These are phyloP conservation scores for Fusarium virguliforme DNA, from an alignment of 2,329 filamentous ascomycete genomes.

Conservation along the genomic window DNA sequence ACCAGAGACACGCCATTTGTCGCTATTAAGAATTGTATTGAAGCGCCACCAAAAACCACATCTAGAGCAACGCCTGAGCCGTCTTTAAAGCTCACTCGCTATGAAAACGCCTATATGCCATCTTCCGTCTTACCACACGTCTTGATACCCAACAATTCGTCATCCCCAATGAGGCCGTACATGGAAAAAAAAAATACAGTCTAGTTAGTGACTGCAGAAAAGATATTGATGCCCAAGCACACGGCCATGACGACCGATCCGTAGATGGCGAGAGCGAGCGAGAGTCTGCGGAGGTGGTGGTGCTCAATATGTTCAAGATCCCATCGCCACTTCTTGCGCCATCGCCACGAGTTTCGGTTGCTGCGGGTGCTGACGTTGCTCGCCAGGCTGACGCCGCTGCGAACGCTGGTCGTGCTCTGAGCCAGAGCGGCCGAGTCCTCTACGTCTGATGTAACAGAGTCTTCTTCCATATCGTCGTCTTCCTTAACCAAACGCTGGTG, in stretches of 20 bases:
- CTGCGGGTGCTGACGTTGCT: slow-evolving; percentile 51
- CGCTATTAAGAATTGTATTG: slow-evolving; percentile 46
- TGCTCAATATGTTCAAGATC: slow-evolving; percentile 76
- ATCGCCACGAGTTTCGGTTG: slow-evolving; percentile 60
- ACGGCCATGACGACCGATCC: slow-evolving; percentile 91
- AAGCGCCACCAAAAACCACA: slow-evolving; percentile 39
- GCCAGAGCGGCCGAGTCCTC: slow-evolving; percentile 63
- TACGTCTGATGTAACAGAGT: slow-evolving; percentile 67
- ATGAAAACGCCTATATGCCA: slow-evolving; percentile 44
- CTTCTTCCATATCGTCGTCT: slow-evolving; percentile 83
- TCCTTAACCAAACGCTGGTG: slow-evolving; percentile 92
- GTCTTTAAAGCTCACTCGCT: slow-evolving; percentile 42
- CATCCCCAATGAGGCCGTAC: slow-evolving; percentile 43
- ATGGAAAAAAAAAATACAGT: slow-evolving; percentile 24
- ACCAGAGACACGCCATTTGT: slow-evolving; percentile 23
- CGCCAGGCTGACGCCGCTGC: slow-evolving; percentile 59
- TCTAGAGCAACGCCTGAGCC: slow-evolving; percentile 47
- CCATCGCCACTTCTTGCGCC: slow-evolving; percentile 73
- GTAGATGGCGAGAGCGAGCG: slow-evolving; percentile 85
- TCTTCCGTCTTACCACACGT: slow-evolving; percentile 44
- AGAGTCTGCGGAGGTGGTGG: slow-evolving; percentile 77
- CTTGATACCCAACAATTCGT: slow-evolving; percentile 38
- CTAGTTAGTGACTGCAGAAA: slow-evolving; percentile 77
- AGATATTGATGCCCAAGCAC: slow-evolving; percentile 87
- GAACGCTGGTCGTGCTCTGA: slow-evolving; percentile 64